Evolutionary conservation across 768 basidiomycete genomes (phyloP).

Genomic region (Glaciozyma antarctica): DNA sequence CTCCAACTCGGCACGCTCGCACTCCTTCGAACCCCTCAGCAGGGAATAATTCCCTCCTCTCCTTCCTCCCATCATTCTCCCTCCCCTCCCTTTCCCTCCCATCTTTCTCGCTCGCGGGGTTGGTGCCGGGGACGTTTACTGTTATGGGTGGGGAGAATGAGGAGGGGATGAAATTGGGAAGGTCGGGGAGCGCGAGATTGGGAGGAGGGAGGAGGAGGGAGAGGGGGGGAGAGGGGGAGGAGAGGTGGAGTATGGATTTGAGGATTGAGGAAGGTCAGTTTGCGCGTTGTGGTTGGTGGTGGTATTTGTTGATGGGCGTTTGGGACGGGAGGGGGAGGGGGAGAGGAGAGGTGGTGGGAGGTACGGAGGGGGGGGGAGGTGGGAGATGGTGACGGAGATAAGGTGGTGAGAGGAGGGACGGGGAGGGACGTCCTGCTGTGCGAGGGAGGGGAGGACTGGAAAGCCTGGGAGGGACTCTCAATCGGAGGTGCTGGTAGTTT

Average conservation of each 20-base stretch:
- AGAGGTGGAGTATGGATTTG: conserved; percentile 15
- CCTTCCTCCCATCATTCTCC: no score
- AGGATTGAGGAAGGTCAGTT: conserved; percentile 23
- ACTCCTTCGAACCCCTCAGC: no score
- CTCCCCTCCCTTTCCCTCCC: not conserved
- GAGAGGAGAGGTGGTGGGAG: not conserved
- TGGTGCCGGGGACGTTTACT: no score
- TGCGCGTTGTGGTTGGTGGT: not conserved
- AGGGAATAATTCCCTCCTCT: no score
- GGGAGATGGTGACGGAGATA: not conserved
- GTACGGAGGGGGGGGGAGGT: not conserved
- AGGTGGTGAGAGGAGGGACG: not conserved
- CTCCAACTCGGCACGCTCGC: no score
- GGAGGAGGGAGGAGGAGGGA: not conserved
- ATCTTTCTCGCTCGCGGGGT: no score
- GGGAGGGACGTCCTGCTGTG: no score
- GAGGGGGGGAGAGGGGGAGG: not conserved
- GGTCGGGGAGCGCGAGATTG: not conserved
- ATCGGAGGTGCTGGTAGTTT: no score
- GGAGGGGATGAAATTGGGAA: no score
- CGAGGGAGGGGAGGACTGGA: no score
- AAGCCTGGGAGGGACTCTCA: no score
- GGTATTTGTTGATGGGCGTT: not conserved
- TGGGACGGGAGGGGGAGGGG: not conserved
- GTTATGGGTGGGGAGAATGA: no score